Evolutionary conservation across 495 filamentous ascomycete genomes (phyloP), one percentile per base, ranked within the genome.

Genomic region (Aspergillus mulundensis): DNA sequence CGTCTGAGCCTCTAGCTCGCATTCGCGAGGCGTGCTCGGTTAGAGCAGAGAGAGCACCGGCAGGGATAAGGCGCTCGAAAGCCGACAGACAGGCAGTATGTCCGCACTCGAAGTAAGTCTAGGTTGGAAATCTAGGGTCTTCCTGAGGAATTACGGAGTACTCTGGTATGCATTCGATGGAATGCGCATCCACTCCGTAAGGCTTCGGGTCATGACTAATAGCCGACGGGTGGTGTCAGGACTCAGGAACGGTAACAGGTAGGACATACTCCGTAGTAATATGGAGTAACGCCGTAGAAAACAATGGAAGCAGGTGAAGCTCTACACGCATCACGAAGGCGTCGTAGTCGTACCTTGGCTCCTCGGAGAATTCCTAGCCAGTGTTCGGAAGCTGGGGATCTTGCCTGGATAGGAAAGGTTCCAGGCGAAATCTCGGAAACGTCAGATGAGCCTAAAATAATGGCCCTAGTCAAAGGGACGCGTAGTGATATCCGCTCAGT

Each of bases 301-400:
- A 15, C 18, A n/a, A 34, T 53, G 39, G 38, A 41, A 18, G 28
- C 38, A 11, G 50, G 10, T 30, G 50, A 28, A 53, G 36, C 28
- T 43, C 51, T 21, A 23, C 18, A 32, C 7, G 40, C 38, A 24
- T 24, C 21, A 24, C 41, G 16, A 24, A 55, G 41, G 14, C 20
- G 8, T 19, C 2, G 16, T 44, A 28, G 4, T 8, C 25, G 3
- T 28, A 28, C 42, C 46, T 57, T 50, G 45, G 54, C 54, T 42
- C 5, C 5, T 30, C 54, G 54, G 54, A 57, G 46, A 57, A 57
- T 57, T 57, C 39, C 54, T 57, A 25, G 15, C 54, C 54, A 57
- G 54, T 36, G 11, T 36, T 30, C 5, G 28, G 12, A 36, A 36
- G 32, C 38, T 40, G 20, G 12, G 48, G 7, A 18, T 39, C 34